Conservation (phyloP, 2,329 filamentous ascomycete species). For the Cercospora nicotianae region DNA sequence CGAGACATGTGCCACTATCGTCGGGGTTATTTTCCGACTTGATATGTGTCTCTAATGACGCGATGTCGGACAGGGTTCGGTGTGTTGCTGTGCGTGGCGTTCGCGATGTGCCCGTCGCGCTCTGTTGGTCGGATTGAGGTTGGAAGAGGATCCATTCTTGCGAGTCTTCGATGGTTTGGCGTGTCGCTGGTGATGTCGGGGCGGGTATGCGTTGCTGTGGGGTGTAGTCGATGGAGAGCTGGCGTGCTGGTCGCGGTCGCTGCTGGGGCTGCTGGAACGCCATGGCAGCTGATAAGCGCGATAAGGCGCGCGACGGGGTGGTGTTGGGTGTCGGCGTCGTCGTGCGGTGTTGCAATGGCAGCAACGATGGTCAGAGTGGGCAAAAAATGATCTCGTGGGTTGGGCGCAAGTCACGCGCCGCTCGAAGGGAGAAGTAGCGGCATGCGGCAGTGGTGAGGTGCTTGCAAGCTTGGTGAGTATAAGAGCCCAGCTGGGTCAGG, state of each 20-base stretch:
- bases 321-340: background rate
- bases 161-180: slow-evolving; percentile 63
- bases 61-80: slow-evolving; percentile 68
- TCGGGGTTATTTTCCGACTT: slow-evolving; percentile 55
- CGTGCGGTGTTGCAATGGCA: background rate
- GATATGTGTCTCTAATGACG: slow-evolving; percentile 70
- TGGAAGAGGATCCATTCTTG: slow-evolving; percentile 98
- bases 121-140: slow-evolving; percentile 57
- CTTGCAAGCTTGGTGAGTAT: slow-evolving; percentile 12
- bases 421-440: slow-evolving; percentile 16
- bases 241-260: slow-evolving; percentile 24
- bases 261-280: slow-evolving; percentile 30
- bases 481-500: slow-evolving; percentile 16
- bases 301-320: slow-evolving; percentile 9
- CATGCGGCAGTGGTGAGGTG: slow-evolving; percentile 18
- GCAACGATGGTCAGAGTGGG: background rate
- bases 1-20: slow-evolving; percentile 45
- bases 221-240: slow-evolving; percentile 21
- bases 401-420: slow-evolving; percentile 15
- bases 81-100: slow-evolving; percentile 69
- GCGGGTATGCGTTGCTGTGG: slow-evolving; percentile 21
- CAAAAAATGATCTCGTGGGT: slow-evolving; percentile 6
- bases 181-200: slow-evolving; percentile 41
- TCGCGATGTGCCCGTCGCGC: slow-evolving; percentile 67
- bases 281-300: slow-evolving; percentile 25